phyloP scores from a whole-genome alignment of 768 basidiomycete species.

The Russula olivacea region DNA sequence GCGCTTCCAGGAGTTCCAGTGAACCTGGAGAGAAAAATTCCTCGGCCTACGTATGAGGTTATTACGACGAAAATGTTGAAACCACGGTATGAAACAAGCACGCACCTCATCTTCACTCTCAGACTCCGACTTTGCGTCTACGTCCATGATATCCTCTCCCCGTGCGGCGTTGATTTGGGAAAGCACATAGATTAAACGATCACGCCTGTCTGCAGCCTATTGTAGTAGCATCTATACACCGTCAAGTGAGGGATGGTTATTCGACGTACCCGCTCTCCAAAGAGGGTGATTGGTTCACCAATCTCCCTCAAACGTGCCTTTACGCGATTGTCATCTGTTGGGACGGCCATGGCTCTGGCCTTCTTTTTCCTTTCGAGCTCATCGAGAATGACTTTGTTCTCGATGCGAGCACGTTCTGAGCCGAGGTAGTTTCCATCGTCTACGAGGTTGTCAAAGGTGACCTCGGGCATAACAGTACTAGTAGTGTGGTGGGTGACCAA shows the following conservation, averaged over 20 bases:
- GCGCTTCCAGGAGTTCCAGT: constrained; percentile 77
- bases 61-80: neutral
- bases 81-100: neutral
- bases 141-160: constrained; percentile 71
- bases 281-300: constrained; percentile 95
- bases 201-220: constrained; percentile 92
- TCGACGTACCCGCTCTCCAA: constrained; percentile 89
- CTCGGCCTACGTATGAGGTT: constrained; percentile 52
- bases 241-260: constrained; percentile 5
- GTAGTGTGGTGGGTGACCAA: constrained; percentile 36
- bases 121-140: constrained; percentile 62
- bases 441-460: constrained; percentile 67
- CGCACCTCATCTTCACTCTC: constrained; percentile 74
- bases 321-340: constrained; percentile 94
- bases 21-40: constrained; percentile 96
- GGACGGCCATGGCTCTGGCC: constrained; percentile 87
- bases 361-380: constrained; percentile 98
- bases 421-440: constrained; percentile 75
- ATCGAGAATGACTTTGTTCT: constrained; percentile 84
- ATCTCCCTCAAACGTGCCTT: constrained; percentile 84
- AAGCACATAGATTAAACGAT: constrained; percentile 90
- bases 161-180: constrained; percentile 89
- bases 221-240: constrained; percentile 23
- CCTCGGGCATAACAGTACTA: constrained; percentile 51
- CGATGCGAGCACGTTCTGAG: constrained; percentile 66